Conservation (phyloP, 805 yeast genomes). For the Spathaspora hagerdaliae region DNA sequence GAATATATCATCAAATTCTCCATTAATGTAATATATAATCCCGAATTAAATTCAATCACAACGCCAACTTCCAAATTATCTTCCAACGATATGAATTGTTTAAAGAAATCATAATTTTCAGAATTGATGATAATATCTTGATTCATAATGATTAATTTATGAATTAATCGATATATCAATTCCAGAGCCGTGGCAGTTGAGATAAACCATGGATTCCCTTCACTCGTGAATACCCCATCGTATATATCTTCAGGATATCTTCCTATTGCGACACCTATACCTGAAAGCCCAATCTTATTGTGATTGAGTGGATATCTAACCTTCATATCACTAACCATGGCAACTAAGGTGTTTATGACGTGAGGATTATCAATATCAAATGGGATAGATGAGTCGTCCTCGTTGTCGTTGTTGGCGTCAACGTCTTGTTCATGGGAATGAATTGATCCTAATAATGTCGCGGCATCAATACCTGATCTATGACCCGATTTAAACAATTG, state of each 20-base stretch:
- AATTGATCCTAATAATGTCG: constrained; percentile 54
- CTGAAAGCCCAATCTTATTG: constrained; percentile 30
- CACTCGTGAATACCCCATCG: constrained; percentile 66
- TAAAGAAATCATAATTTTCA: constrained; percentile 25
- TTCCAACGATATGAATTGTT: constrained; percentile 22
- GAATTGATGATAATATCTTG: constrained; percentile 42
- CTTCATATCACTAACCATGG: constrained; percentile 65
- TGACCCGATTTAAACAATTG: constrained; percentile 27
- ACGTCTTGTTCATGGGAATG: constrained; percentile 39
- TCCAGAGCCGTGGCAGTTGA: constrained; percentile 70
- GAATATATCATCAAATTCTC: constrained; percentile 48
- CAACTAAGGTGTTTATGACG: constrained; percentile 59
- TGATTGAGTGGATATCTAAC: constrained; percentile 75
- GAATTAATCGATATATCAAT: constrained; percentile 51
- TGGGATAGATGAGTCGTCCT: constrained; percentile 42
- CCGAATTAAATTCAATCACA: constrained; percentile 30
- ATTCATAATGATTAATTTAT: constrained; percentile 34
- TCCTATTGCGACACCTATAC: constrained; percentile 67
- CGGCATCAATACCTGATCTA: constrained; percentile 77
- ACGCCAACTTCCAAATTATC: constrained; percentile 17
- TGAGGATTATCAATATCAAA: constrained; percentile 56
- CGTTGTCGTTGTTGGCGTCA: constrained; percentile 25
- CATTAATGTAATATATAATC: constrained; percentile 45
- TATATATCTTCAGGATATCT: constrained; percentile 92
- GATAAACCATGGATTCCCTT: constrained; percentile 94